Percentiles rank a stretch among this genome's conserved stretches.
These are phyloP conservation scores for Nectriaceae sp. DNA, from an alignment of 2,329 filamentous ascomycete genomes.

Conservation along the genomic window DNA sequence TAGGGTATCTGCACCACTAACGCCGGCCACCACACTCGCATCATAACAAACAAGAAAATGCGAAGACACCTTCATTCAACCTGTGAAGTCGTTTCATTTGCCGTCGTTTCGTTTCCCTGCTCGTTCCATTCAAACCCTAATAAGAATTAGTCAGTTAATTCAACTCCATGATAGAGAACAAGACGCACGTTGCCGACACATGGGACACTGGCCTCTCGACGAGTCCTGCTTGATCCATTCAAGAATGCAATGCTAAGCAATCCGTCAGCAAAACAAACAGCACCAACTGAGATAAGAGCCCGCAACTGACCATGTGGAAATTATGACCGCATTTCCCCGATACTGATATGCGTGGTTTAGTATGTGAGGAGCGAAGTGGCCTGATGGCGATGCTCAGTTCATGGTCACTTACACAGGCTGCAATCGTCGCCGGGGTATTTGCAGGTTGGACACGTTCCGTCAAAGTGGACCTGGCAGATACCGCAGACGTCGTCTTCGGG, in stretches of 20 bases:
- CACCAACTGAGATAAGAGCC: slow-evolving; percentile 5
- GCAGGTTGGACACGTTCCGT: slow-evolving; percentile 96
- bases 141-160: slow-evolving; percentile 10
- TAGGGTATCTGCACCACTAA: not conserved
- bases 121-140: slow-evolving; percentile 46
- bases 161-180: not conserved
- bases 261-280: slow-evolving; percentile 3
- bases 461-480: slow-evolving; percentile 97
- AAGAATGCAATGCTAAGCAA: slow-evolving; percentile 80
- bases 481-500: slow-evolving; percentile 97
- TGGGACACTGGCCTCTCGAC: slow-evolving; percentile 91
- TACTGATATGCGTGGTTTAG: slow-evolving; percentile 55
- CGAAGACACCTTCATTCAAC: slow-evolving; percentile 21
- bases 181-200: slow-evolving; percentile 87
- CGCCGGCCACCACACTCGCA: not conserved
- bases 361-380: slow-evolving; percentile 14
- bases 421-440: slow-evolving; percentile 98
- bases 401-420: slow-evolving; percentile 70
- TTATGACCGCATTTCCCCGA: slow-evolving; percentile 96
- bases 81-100: slow-evolving; percentile 32
- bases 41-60: not conserved
- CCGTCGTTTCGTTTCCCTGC: slow-evolving; percentile 33
- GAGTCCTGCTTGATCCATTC: slow-evolving; percentile 97
- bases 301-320: slow-evolving; percentile 81
- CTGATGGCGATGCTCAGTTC: slow-evolving; percentile 8